Evolutionary conservation across 1,139 yeast genomes (phyloP).

Genomic region (Blastobotrys malaysiensis): DNA sequence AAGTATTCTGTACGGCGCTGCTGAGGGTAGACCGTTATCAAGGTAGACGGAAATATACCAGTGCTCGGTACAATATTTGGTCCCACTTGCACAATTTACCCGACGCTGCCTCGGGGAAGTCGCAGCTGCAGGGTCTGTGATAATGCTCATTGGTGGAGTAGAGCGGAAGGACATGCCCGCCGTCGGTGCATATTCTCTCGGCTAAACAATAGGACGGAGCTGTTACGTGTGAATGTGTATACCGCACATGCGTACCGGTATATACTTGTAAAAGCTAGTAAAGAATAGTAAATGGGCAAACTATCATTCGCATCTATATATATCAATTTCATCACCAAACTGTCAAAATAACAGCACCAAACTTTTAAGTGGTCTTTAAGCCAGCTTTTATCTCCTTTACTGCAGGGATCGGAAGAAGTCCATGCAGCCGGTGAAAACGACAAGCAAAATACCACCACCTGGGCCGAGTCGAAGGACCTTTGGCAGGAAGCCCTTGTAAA

Average conservation of each 20-base stretch:
- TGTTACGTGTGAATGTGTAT: too few relatives aligned
- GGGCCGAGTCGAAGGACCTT: slow-evolving; percentile 97
- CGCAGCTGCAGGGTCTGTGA: not conserved
- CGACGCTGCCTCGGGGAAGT: not conserved
- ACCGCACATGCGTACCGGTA: too few relatives aligned
- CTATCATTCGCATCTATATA: not conserved
- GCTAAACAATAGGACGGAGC: not conserved
- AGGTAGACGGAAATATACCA: not conserved
- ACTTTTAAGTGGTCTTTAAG: too few relatives aligned
- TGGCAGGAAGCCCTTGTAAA: slow-evolving; percentile 92
- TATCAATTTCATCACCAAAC: not conserved
- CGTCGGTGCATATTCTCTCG: not conserved
- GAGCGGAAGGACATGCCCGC: not conserved
- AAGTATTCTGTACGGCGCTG: too few relatives aligned
- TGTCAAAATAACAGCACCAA: not conserved
- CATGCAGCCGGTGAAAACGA: slow-evolving; percentile 91
- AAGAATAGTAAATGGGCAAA: not conserved
- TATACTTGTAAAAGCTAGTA: too few relatives aligned
- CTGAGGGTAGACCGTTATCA: too few relatives aligned
- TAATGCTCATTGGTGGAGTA: not conserved
- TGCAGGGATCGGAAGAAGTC: slow-evolving; percentile 79
- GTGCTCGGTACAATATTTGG: not conserved
- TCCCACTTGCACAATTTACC: not conserved
- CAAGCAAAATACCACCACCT: slow-evolving; percentile 96
- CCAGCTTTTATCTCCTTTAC: slow-evolving; percentile 26